Conservation (phyloP, 495 filamentous ascomycete species). For the Penicillium pancosmium region DNA sequence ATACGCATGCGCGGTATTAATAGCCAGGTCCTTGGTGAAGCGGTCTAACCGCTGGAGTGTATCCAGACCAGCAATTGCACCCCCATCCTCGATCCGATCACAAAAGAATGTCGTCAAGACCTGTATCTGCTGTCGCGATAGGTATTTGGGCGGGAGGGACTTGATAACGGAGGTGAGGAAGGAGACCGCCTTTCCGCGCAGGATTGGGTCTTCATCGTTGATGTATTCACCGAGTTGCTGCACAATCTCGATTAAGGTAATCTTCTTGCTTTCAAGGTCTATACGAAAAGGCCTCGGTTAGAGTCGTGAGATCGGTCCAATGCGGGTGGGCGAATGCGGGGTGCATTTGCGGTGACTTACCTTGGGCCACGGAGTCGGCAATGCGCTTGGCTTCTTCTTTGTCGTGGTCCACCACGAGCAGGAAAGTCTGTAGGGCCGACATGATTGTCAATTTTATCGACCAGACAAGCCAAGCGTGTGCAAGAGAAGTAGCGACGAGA, state of each 20-base stretch:
- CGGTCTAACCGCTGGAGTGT: slow-evolving; percentile 50
- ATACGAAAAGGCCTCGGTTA: slow-evolving; percentile 10
- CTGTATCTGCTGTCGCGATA: slow-evolving; percentile 69
- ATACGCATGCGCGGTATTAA: slow-evolving; percentile 53
- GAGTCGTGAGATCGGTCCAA: slow-evolving; percentile 7
- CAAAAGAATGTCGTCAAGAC: slow-evolving; percentile 62
- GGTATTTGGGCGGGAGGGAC: slow-evolving; percentile 56
- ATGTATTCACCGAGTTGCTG: slow-evolving; percentile 71
- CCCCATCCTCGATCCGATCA: slow-evolving; percentile 64
- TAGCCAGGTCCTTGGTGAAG: slow-evolving; percentile 52
- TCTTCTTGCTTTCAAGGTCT: slow-evolving; percentile 65
- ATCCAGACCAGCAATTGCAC: slow-evolving; percentile 51
- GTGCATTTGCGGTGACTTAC: slow-evolving; percentile 35
- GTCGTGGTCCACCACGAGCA: slow-evolving; percentile 66
- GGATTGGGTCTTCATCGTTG: slow-evolving; percentile 66
- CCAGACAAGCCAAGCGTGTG: slow-evolving; percentile 13
- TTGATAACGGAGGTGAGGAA: slow-evolving; percentile 69
- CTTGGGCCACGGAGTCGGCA: slow-evolving; percentile 59
- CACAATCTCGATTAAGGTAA: slow-evolving; percentile 67
- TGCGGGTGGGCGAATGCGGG: slow-evolving; percentile 21
- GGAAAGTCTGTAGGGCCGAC: slow-evolving; percentile 66
- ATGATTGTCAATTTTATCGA: slow-evolving; percentile 40
- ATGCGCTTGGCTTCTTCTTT: slow-evolving; percentile 61
- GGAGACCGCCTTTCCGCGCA: slow-evolving; percentile 66
- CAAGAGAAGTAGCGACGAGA: background rate